These are phyloP conservation scores for Pugionium dolabratum DNA, from an alignment of 345 rosid species.

Conservation along the genomic window DNA sequence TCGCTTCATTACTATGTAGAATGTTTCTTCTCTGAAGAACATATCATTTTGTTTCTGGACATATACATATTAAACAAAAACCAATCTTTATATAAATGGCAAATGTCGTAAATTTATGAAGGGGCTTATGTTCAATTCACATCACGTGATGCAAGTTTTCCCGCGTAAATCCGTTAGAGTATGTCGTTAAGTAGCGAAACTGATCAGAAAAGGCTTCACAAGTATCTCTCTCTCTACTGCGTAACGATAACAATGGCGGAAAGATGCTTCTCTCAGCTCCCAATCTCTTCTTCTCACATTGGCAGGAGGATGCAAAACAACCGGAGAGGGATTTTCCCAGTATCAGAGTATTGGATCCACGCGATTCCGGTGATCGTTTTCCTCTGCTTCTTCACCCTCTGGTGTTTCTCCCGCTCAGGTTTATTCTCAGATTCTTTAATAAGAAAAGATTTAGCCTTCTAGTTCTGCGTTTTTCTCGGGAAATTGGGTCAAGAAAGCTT, in stretches of 20 bases:
- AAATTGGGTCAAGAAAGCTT: not conserved
- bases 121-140: not conserved
- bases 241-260: slow-evolving; percentile 34
- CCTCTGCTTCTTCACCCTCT: slow-evolving; percentile 60
- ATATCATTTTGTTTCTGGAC: slow-evolving; percentile 30
- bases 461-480: slow-evolving; percentile 7
- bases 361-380: slow-evolving; percentile 51
- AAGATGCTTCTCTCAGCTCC: slow-evolving; percentile 42
- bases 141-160: slow-evolving; percentile 27
- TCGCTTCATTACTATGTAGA: slow-evolving; percentile 41
- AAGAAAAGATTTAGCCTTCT: not conserved
- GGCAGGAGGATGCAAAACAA: slow-evolving; percentile 32
- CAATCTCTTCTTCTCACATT: slow-evolving; percentile 40
- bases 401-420: slow-evolving; percentile 47
- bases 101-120: slow-evolving; percentile 2
- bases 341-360: slow-evolving; percentile 47
- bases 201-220: slow-evolving; percentile 15
- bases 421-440: too few relatives aligned
- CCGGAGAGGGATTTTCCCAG: slow-evolving; percentile 31
- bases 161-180: slow-evolving; percentile 31
- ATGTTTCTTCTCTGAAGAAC: slow-evolving; percentile 31
- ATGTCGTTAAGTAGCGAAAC: slow-evolving; percentile 21
- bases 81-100: slow-evolving; percentile 14
- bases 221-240: slow-evolving; percentile 2
- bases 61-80: slow-evolving; percentile 17